Percentiles rank a stretch among this genome's conserved stretches.
Evolutionary conservation across 2,329 filamentous ascomycete species (phyloP).

Genomic region (Pezicula neosporulosa): DNA sequence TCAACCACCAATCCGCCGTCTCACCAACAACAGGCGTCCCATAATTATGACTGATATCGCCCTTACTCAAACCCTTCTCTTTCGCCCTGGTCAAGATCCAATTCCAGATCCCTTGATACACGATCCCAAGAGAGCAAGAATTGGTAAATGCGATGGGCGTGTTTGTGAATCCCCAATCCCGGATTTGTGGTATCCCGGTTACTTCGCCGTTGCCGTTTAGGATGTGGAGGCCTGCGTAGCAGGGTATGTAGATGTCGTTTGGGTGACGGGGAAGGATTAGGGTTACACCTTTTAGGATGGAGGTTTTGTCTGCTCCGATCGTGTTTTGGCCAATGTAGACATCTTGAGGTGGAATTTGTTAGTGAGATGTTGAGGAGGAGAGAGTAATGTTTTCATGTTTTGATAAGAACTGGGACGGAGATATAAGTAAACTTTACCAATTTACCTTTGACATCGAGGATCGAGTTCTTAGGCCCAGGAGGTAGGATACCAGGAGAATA

Average conservation of each 20-base stretch:
- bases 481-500: conserved; percentile 23
- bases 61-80: conserved; percentile 11
- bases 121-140: conserved; percentile 33
- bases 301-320: conserved; percentile 20
- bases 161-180: conserved; percentile 27
- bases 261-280: conserved; percentile 25
- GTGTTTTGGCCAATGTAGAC: conserved; percentile 27
- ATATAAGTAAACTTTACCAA: not conserved
- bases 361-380: not conserved
- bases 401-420: not conserved
- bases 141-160: conserved; percentile 33
- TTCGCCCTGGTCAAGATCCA: conserved; percentile 17
- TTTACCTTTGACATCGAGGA: conserved; percentile 25
- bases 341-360: conserved; percentile 7
- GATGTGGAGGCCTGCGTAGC: conserved; percentile 24
- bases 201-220: conserved; percentile 28
- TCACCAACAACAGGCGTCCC: conserved; percentile 53
- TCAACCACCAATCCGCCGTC: conserved; percentile 61
- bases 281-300: conserved; percentile 24
- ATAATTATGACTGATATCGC: conserved; percentile 25
- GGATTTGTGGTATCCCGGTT: conserved; percentile 24
- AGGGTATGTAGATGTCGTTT: conserved; percentile 22
- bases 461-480: conserved; percentile 24
- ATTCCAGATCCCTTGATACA: conserved; percentile 26
- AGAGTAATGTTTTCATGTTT: not conserved